Conservation (phyloP, 140 eudicot species). For the Stevia rebaudiana region DNA sequence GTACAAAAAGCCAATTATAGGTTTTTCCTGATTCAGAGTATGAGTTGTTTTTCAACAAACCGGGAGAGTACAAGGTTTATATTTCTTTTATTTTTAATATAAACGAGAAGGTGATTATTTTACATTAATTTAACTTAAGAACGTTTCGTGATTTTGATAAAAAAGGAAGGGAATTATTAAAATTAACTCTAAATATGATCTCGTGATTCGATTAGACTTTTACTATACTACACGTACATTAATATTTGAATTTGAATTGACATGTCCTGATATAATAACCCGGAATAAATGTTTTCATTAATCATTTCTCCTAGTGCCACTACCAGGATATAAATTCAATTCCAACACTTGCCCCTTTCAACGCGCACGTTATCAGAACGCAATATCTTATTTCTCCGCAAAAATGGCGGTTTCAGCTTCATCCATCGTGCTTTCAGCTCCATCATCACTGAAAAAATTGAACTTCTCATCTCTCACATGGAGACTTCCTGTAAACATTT, state of each 20-base stretch:
- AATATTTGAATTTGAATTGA: not conserved
- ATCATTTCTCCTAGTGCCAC: too few relatives aligned
- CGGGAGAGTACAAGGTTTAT: too few relatives aligned
- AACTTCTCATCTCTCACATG: slow-evolving; percentile 33
- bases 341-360: not conserved
- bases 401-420: slow-evolving; percentile 48
- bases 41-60: too few relatives aligned
- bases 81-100: too few relatives aligned
- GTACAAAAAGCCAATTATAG: too few relatives aligned
- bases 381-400: not conserved
- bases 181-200: too few relatives aligned
- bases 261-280: not conserved
- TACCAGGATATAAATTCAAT: not conserved
- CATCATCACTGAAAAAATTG: slow-evolving; percentile 14
- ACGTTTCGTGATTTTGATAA: too few relatives aligned
- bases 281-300: not conserved
- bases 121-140: too few relatives aligned
- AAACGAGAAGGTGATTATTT: too few relatives aligned
- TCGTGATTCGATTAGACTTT: too few relatives aligned
- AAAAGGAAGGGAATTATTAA: too few relatives aligned
- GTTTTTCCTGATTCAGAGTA: too few relatives aligned
- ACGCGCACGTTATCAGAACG: not conserved
- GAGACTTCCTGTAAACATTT: slow-evolving; percentile 32
- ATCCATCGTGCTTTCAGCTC: slow-evolving; percentile 29
- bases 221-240: not conserved